Base-by-base conservation (phyloP, 257 asterid genomes). In the Solanum corneliomulleri region DNA sequence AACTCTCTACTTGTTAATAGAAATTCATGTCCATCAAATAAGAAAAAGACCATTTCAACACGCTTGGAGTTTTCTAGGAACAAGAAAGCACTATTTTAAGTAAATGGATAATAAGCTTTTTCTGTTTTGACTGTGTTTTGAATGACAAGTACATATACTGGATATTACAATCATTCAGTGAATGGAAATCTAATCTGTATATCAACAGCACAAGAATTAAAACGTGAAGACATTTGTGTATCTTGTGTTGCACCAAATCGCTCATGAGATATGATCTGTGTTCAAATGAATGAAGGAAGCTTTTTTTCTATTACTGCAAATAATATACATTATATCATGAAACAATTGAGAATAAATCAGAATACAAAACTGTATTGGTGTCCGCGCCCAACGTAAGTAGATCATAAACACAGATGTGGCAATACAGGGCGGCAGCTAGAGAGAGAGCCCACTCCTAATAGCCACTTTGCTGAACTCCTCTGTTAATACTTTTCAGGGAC, bases 291-390 rank as follows among this genome's bases (percentile, higher is more conserved):
- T 47, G 85, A 80, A 80, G 18, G 20, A 49, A 49, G 42, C 69
- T 27, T 27, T 27, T 27, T 16, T 80, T 80, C 68, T 80, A 47
- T 78, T 80, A 86, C 77, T 74, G 52, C 47, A 86, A 37, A 58
- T 62, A 88, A 88, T 88, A 25, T 75, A 88, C 87, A 84, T 77
- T 72, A 56, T 84, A 83, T 84, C 85, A 23, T 88, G 86, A 66
- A 88, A 84, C 62, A 72, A 74, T 88, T 25, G 87, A 84, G 39
- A 76, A 74, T 29, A 45, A 83, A 84, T 62, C 89, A 88, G 70
- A 82, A 84, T 70, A 87, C 89, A 87, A 87, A 87, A 87, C 89
- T 87, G 78, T 56, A 87, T 47, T 58, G 64, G 20, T 52, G 29
- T 75, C 85, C 0, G 45, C 69, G 33, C 71, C 87, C 56, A 39